phyloP scores from a whole-genome alignment of 495 filamentous ascomycete species.

The Tetracladium setigerum region DNA sequence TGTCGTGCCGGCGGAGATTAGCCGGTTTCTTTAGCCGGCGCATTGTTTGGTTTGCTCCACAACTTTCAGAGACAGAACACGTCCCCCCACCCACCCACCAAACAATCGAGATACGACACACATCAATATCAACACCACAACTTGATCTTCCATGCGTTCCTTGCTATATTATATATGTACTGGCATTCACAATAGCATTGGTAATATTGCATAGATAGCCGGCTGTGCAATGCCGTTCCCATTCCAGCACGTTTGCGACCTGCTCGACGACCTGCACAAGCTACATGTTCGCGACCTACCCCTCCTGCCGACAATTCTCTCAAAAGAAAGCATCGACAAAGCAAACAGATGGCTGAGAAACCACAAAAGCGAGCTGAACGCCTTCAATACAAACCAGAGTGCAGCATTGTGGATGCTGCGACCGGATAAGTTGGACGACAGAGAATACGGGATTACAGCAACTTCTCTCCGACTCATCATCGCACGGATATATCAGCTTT shows the following conservation, averaged over 20 bases:
- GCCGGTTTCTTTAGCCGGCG: too few relatives aligned
- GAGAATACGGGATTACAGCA: conserved; percentile 62
- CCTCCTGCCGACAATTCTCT: conserved; percentile 23
- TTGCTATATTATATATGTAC: too few relatives aligned
- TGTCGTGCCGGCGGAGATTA: too few relatives aligned
- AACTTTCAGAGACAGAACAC: too few relatives aligned
- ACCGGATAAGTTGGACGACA: conserved; percentile 65
- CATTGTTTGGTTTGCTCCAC: too few relatives aligned
- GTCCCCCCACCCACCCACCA: too few relatives aligned
- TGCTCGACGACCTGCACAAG: conserved; percentile 47
- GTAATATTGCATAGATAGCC: not conserved
- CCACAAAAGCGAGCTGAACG: conserved; percentile 44
- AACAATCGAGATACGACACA: too few relatives aligned
- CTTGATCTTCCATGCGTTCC: too few relatives aligned
- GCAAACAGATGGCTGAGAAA: conserved; percentile 48
- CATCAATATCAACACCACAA: too few relatives aligned
- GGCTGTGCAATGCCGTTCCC: conserved; percentile 47
- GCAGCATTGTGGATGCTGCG: conserved; percentile 66
- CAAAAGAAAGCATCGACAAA: conserved; percentile 31
- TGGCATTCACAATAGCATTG: too few relatives aligned
- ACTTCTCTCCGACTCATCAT: conserved; percentile 53
- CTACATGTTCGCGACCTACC: conserved; percentile 23
- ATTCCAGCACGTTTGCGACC: conserved; percentile 52
- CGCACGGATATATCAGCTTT: conserved; percentile 54
- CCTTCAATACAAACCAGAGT: conserved; percentile 40